phyloP scores from a whole-genome alignment of 306 rosid genomes.

The Inga leiocalycina region DNA sequence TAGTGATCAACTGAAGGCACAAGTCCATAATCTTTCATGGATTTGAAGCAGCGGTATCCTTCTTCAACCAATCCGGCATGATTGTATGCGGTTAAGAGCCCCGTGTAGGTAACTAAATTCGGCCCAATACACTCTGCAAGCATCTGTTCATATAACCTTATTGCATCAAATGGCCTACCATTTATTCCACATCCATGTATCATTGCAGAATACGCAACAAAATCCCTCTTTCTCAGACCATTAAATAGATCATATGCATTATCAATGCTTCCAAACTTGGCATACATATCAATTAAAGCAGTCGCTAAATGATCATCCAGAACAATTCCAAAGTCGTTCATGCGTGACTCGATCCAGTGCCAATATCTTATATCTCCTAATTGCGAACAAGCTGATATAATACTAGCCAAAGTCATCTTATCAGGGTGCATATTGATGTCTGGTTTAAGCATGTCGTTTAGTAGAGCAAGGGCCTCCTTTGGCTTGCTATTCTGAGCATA shows the following conservation, averaged over 20 bases:
- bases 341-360: slow-evolving; percentile 51
- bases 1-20: slow-evolving; percentile 67
- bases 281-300: slow-evolving; percentile 70
- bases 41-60: slow-evolving; percentile 65
- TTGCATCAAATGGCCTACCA: slow-evolving; percentile 60
- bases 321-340: slow-evolving; percentile 56
- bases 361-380: slow-evolving; percentile 58
- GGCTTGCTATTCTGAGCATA: slow-evolving; percentile 75
- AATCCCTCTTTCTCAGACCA: slow-evolving; percentile 57
- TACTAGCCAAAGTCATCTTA: slow-evolving; percentile 66
- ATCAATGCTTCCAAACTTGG: slow-evolving; percentile 71
- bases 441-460: slow-evolving; percentile 54
- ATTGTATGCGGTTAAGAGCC: slow-evolving; percentile 68
- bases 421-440: slow-evolving; percentile 54
- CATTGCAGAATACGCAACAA: slow-evolving; percentile 85
- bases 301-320: slow-evolving; percentile 81
- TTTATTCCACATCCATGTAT: slow-evolving; percentile 81
- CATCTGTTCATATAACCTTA: slow-evolving; percentile 66
- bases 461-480: slow-evolving; percentile 64
- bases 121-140: slow-evolving; percentile 46
- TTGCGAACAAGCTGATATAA: slow-evolving; percentile 76
- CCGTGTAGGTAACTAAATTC: slow-evolving; percentile 63
- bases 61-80: slow-evolving; percentile 75
- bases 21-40: slow-evolving; percentile 56
- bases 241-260: slow-evolving; percentile 63